Conservation (phyloP, 2,329 filamentous ascomycete genomes). For the Pyrenophora seminiperda region DNA sequence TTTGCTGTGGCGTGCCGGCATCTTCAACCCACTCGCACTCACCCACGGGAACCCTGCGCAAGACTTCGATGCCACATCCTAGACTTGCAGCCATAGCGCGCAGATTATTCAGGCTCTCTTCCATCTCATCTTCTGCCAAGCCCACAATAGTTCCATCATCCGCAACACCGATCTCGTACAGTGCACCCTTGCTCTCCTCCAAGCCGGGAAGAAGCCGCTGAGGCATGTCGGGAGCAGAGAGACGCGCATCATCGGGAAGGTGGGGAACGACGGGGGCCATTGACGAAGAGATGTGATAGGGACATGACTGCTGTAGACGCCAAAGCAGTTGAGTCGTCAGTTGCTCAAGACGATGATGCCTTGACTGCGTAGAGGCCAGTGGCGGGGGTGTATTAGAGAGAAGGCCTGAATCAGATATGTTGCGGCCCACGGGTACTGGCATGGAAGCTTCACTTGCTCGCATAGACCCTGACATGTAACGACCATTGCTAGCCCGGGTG, state of each 20-base stretch:
- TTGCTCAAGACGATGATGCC: conserved; percentile 84
- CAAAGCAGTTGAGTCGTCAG: conserved; percentile 94
- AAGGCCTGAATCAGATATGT: conserved; percentile 39
- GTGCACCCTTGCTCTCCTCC: conserved; percentile 88
- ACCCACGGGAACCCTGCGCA: conserved; percentile 82
- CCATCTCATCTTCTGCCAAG: conserved; percentile 85
- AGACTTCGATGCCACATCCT: conserved; percentile 81
- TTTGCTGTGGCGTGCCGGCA: conserved; percentile 36
- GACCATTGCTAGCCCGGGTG: conserved; percentile 69
- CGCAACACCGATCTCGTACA: conserved; percentile 96
- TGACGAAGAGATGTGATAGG: conserved; percentile 81
- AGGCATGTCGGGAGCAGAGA: conserved; percentile 61
- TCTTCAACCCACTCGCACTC: conserved; percentile 75
- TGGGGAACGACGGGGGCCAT: conserved; percentile 75
- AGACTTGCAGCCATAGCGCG: conserved; percentile 90
- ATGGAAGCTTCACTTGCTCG: conserved; percentile 49
- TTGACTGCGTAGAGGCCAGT: conserved; percentile 66
- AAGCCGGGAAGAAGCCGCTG: conserved; percentile 70
- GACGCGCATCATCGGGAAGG: conserved; percentile 70
- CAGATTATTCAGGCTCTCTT: conserved; percentile 85
- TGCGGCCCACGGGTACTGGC: conserved; percentile 29
- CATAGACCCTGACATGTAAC: conserved; percentile 58
- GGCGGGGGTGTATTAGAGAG: conserved; percentile 46
- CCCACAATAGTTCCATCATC: conserved; percentile 93
- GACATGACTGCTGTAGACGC: conserved; percentile 92